Conservation (phyloP, 1,284 basidiomycete genomes). For the Amylostereum areolatum region DNA sequence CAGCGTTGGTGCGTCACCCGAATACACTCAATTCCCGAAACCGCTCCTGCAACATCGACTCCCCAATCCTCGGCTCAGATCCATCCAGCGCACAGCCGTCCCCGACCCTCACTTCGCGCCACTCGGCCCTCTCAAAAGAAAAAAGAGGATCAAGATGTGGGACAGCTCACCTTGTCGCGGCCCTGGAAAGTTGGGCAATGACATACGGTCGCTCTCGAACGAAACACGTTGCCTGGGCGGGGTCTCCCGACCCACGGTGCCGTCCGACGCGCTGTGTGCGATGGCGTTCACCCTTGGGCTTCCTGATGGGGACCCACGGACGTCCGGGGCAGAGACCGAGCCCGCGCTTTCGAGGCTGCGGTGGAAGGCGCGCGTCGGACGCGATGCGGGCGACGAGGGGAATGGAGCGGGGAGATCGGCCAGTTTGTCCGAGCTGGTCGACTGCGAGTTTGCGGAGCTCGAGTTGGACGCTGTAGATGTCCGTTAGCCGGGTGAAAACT, state of each 20-base stretch:
- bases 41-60: not conserved
- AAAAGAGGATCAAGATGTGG: not conserved
- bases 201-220: constrained; percentile 32
- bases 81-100: too few species aligned
- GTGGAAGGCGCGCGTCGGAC: constrained; percentile 11
- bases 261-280: constrained; percentile 24
- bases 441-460: constrained; percentile 24
- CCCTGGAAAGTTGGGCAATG: constrained; percentile 25
- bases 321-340: constrained; percentile 21
- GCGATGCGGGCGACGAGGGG: constrained; percentile 19
- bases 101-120: too few species aligned
- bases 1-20: not conserved
- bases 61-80: too few species aligned
- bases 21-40: not conserved
- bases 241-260: constrained; percentile 21
- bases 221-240: constrained; percentile 31
- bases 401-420: constrained; percentile 28
- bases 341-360: constrained; percentile 19
- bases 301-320: constrained; percentile 19
- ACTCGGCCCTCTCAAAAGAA: too few species aligned
- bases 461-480: constrained; percentile 13
- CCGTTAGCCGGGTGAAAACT: too few species aligned
- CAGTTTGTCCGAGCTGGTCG: constrained; percentile 33
- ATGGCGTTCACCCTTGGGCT: constrained; percentile 13
- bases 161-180: constrained; percentile 23